phyloP scores from a whole-genome alignment of 495 filamentous ascomycete species.

The Astrocystis sublimbata region DNA sequence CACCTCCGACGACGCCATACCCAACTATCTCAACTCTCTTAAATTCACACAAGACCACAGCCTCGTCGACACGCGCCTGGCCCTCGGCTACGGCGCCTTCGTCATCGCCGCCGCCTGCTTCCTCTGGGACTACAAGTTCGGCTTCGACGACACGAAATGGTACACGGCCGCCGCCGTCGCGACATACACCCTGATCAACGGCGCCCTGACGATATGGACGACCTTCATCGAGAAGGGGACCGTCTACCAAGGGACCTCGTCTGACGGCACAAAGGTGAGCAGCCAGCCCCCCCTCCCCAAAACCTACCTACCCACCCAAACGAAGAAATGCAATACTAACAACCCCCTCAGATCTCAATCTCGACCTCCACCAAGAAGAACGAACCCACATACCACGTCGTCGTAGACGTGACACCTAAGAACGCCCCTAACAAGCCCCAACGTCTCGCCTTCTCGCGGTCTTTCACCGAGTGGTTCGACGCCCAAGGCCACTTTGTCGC shows the following conservation, averaged over 20 bases:
- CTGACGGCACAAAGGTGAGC: conserved; percentile 39
- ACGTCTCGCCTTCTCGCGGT: conserved; percentile 60
- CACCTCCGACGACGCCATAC: conserved; percentile 89
- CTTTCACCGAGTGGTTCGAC: conserved; percentile 89
- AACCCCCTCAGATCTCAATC: conserved; percentile 59
- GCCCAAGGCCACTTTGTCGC: conserved; percentile 77
- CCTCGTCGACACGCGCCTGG: conserved; percentile 78
- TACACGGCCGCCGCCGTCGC: conserved; percentile 75
- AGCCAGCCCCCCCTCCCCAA: too few species aligned
- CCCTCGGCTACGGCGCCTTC: conserved; percentile 81
- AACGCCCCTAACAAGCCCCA: conserved; percentile 48
- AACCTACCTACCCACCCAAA: too few species aligned
- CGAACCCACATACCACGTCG: conserved; percentile 74
- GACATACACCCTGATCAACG: conserved; percentile 79
- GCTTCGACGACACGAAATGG: conserved; percentile 79
- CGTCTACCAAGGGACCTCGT: conserved; percentile 69
- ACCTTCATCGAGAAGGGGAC: conserved; percentile 78
- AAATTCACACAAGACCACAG: conserved; percentile 78
- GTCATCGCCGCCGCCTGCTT: conserved; percentile 77
- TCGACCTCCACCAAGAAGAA: conserved; percentile 71
- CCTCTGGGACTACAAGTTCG: conserved; percentile 85
- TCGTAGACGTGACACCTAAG: conserved; percentile 54
- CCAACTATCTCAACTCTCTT: conserved; percentile 86
- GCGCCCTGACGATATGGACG: conserved; percentile 80
- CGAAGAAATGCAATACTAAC: conserved; percentile 8